Conservation (phyloP, 306 rosid species). For the Citrullus amarus region DNA sequence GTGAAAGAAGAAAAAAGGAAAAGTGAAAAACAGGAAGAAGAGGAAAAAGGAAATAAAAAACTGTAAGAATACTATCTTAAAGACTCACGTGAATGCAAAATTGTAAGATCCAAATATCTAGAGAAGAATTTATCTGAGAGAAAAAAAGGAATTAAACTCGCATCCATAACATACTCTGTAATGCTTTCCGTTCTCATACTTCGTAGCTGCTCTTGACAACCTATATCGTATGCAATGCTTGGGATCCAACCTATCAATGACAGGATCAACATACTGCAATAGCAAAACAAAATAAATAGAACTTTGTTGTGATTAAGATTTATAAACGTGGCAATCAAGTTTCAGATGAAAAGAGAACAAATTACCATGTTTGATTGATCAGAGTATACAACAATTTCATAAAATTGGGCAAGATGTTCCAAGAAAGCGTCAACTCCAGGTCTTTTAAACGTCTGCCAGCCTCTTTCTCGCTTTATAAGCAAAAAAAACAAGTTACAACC, state of each 20-base stretch:
- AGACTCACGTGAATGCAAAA: not conserved
- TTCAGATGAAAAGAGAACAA: conserved; percentile 12
- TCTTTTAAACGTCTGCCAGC: conserved; percentile 96
- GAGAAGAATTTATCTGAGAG: not conserved
- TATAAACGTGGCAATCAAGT: not conserved
- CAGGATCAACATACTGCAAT: conserved; percentile 89
- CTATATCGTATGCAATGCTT: conserved; percentile 71
- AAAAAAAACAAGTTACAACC: conserved; percentile 18
- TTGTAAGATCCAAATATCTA: conserved; percentile 1
- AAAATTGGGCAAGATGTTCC: conserved; percentile 87
- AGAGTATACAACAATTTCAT: conserved; percentile 70
- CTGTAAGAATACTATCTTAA: not conserved
- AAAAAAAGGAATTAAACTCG: not conserved
- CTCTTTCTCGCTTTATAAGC: conserved; percentile 71
- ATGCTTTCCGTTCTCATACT: conserved; percentile 82
- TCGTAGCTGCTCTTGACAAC: conserved; percentile 86
- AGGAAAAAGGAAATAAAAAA: not conserved
- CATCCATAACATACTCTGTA: conserved; percentile 52
- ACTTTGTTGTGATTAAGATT: not conserved
- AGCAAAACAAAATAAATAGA: conserved; percentile 10
- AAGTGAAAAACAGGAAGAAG: no score
- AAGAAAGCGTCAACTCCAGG: conserved; percentile 97
- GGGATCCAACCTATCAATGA: conserved; percentile 76
- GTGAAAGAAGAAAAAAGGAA: no score
- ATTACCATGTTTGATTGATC: conserved; percentile 86